Conservation (phyloP, 805 yeast genomes). For the Cyberlindnera sargentensis region DNA sequence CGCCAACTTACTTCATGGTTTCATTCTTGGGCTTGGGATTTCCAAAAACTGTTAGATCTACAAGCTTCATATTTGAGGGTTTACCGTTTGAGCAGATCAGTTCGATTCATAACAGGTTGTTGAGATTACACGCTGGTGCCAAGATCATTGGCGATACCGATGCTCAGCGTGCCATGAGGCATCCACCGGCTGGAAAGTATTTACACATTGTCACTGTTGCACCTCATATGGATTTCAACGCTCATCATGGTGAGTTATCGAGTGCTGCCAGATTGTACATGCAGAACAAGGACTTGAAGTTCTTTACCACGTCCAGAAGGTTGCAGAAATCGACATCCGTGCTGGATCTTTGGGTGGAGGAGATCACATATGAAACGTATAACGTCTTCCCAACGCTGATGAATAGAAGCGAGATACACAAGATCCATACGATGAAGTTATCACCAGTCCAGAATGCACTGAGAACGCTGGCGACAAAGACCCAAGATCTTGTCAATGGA, state of each 20-base stretch:
- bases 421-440: conserved; percentile 40
- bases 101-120: conserved; percentile 69
- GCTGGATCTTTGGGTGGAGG: conserved; percentile 83
- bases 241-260: conserved; percentile 27
- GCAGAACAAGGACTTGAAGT: conserved; percentile 63
- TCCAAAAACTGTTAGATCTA: conserved; percentile 68
- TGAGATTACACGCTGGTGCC: conserved; percentile 76
- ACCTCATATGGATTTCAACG: conserved; percentile 52
- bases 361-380: conserved; percentile 66
- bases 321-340: conserved; percentile 68
- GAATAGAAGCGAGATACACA: conserved; percentile 70
- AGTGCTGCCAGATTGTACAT: conserved; percentile 68
- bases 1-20: conserved; percentile 74
- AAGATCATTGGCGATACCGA: conserved; percentile 55
- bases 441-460: conserved; percentile 87
- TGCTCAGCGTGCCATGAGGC: conserved; percentile 41
- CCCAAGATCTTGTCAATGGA: conserved; percentile 61
- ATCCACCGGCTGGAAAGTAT: conserved; percentile 62
- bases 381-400: conserved; percentile 82
- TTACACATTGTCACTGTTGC: conserved; percentile 66
- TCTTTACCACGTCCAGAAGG: conserved; percentile 62
- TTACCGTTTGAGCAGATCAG: conserved; percentile 82
- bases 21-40: conserved; percentile 80
- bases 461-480: conserved; percentile 56
- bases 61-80: conserved; percentile 79